Conservation (phyloP, 2,329 filamentous ascomycete genomes). For the Drechslerella dactyloides region DNA sequence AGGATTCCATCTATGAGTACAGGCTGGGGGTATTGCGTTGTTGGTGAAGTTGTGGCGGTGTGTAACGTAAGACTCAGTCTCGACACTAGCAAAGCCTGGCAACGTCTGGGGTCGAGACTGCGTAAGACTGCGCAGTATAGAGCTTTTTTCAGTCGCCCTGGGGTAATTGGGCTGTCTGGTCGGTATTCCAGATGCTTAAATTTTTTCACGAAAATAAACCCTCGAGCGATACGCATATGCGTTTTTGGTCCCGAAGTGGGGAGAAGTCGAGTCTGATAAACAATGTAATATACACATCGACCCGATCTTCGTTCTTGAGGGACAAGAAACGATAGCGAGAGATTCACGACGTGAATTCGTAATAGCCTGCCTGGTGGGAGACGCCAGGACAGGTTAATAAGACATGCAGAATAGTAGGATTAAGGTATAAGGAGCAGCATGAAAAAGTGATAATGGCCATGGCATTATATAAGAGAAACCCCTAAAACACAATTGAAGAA, state of each 20-base stretch:
- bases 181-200: no score
- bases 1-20: no score
- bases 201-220: no score
- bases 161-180: no score
- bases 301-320: neutral
- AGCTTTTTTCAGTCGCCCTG: no score
- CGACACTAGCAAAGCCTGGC: no score
- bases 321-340: neutral
- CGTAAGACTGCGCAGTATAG: no score
- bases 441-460: conserved; percentile 36
- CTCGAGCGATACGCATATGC: neutral
- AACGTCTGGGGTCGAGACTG: no score
- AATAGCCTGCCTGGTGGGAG: conserved; percentile 17
- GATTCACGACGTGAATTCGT: conserved; percentile 33
- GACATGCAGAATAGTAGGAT: conserved; percentile 31
- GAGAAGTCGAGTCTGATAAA: neutral
- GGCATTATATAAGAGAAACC: conserved; percentile 50
- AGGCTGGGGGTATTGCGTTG: neutral
- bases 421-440: conserved; percentile 35
- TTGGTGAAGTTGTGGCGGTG: conserved; percentile 17
- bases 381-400: conserved; percentile 11
- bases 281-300: conserved; percentile 4
- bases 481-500: conserved; percentile 44
- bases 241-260: neutral
- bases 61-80: no score